phyloP scores from a whole-genome alignment of 164 flowering plant species.

The Annona cherimola region DNA sequence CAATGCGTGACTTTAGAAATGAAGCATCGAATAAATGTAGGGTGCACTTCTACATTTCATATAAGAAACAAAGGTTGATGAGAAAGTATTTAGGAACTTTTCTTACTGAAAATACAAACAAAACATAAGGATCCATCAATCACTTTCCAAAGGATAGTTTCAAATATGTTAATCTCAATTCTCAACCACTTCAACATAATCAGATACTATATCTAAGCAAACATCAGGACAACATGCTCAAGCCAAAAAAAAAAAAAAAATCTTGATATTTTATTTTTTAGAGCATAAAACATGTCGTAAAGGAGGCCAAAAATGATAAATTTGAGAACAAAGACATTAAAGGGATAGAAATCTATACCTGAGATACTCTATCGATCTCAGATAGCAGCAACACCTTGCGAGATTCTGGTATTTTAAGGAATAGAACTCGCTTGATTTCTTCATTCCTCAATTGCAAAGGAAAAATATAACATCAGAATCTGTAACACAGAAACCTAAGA shows the following conservation, averaged over 20 bases:
- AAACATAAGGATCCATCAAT: no score
- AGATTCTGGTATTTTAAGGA: conserved; percentile 77
- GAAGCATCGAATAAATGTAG: neutral
- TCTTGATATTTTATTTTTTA: neutral
- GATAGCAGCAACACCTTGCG: conserved; percentile 57
- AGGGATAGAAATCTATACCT: conserved; percentile 37
- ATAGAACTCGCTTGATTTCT: conserved; percentile 74
- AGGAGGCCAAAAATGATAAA: neutral
- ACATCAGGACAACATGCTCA: neutral
- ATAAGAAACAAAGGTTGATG: neutral
- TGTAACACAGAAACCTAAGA: neutral
- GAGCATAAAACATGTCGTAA: neutral
- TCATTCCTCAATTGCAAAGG: conserved; percentile 15
- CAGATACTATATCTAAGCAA: neutral
- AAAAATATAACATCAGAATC: conserved; percentile 16
- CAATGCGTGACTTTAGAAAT: neutral
- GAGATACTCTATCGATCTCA: conserved; percentile 89
- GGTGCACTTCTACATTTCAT: neutral
- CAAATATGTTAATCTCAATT: no score
- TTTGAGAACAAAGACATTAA: neutral
- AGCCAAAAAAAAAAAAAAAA: neutral
- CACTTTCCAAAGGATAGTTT: no score
- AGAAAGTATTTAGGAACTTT: neutral
- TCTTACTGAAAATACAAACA: no score
- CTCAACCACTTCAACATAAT: neutral